phyloP scores from a whole-genome alignment of 2,329 filamentous ascomycete species.

The Polychaeton citri region DNA sequence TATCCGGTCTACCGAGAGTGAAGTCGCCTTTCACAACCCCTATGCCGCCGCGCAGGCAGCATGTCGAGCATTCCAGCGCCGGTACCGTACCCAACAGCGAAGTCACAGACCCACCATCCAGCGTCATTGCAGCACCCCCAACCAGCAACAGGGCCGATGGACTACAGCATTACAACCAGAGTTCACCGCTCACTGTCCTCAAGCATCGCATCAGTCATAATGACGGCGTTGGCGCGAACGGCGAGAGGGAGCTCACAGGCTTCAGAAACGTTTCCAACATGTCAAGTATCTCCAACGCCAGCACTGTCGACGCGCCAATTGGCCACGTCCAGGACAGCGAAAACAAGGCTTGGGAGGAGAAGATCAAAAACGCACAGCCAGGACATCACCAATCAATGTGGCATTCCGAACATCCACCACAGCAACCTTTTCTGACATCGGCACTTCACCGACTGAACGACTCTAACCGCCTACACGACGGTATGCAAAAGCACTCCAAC shows the following conservation, averaged over 20 bases:
- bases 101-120: conserved; percentile 17
- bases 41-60: conserved; percentile 10
- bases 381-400: conserved; percentile 1
- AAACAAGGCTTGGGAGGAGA: background rate
- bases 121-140: conserved; percentile 15
- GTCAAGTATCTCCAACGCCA: conserved; percentile 29
- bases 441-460: conserved; percentile 11
- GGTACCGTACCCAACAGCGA: conserved; percentile 15
- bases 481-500: background rate
- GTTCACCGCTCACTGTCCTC: conserved; percentile 13
- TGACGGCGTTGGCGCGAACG: conserved; percentile 3
- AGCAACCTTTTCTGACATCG: conserved; percentile 14
- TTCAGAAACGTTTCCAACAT: conserved; percentile 25
- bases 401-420: conserved; percentile 11
- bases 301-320: conserved; percentile 19
- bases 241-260: conserved; percentile 9
- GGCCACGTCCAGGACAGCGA: background rate
- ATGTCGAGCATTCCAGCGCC: conserved; percentile 12
- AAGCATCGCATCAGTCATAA: conserved; percentile 11
- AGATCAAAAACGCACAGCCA: conserved; percentile 1
- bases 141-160: conserved; percentile 9
- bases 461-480: background rate
- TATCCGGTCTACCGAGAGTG: conserved; percentile 6
- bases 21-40: conserved; percentile 18
- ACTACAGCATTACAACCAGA: conserved; percentile 2